Percentiles rank a stretch among this genome's conserved stretches.
These are phyloP conservation scores for Pholiota adiposa DNA, from an alignment of 1,284 basidiomycete species.

Conservation along the genomic window DNA sequence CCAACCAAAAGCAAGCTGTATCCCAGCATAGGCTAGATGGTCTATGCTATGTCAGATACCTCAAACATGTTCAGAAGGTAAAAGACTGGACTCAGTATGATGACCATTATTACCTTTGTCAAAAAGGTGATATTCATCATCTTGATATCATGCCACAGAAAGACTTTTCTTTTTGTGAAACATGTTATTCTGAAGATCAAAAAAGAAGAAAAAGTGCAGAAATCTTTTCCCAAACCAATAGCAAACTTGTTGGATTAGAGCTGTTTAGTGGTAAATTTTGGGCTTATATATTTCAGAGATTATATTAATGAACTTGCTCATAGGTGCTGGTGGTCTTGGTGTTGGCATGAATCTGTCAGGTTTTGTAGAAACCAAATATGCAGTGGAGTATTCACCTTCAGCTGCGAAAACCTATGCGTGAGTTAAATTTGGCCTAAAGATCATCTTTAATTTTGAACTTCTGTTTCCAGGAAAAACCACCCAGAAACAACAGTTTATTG, in stretches of 20 bases:
- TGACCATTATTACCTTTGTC: constrained; percentile 60
- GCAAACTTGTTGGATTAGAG: constrained; percentile 59
- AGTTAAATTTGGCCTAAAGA: not conserved
- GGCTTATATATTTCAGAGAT: not conserved
- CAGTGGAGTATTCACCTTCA: constrained; percentile 64
- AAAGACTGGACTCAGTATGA: constrained; percentile 52
- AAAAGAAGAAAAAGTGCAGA: constrained; percentile 32
- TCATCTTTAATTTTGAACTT: not conserved
- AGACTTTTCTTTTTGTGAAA: constrained; percentile 37
- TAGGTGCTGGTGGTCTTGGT: constrained; percentile 74
- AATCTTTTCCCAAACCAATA: constrained; percentile 37
- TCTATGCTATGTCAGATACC: constrained; percentile 44
- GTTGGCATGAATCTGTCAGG: constrained; percentile 63
- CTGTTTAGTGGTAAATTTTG: constrained; percentile 59
- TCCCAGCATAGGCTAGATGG: constrained; percentile 48
- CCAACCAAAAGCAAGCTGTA: constrained; percentile 31
- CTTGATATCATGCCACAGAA: constrained; percentile 34
- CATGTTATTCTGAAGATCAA: constrained; percentile 41
- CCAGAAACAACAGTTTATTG: constrained; percentile 61
- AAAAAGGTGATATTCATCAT: constrained; percentile 29
- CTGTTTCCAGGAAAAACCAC: constrained; percentile 47
- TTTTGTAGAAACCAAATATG: constrained; percentile 66
- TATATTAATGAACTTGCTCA: constrained; percentile 1
- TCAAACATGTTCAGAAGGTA: constrained; percentile 35
- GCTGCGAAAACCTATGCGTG: constrained; percentile 66